Conservation (phyloP, 495 filamentous ascomycete genomes). For the Extremus antarcticus region DNA sequence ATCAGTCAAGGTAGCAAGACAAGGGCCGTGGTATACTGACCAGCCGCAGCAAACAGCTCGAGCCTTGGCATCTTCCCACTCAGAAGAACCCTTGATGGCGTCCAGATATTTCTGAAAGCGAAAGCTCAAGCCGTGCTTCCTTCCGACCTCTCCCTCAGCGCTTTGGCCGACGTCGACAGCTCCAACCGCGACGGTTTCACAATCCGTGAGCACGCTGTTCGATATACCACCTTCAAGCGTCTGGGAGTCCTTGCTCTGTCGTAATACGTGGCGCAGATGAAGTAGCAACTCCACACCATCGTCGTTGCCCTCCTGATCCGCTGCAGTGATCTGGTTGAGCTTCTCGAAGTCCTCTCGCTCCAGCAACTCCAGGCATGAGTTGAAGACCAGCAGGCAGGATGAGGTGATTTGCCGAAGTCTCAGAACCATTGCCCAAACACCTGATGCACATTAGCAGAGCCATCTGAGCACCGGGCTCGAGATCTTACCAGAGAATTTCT, state of each 20-base stretch:
- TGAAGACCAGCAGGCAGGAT: slow-evolving; percentile 41
- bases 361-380: slow-evolving; percentile 35
- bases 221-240: slow-evolving; percentile 3
- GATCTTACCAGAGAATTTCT: slow-evolving; percentile 18
- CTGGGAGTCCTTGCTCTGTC: not conserved
- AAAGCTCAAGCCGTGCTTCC: slow-evolving; percentile 13
- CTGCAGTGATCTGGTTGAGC: slow-evolving; percentile 19
- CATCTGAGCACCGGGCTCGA: no score
- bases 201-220: slow-evolving; percentile 2
- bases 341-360: slow-evolving; percentile 32
- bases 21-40: no score
- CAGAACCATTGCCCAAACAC: slow-evolving; percentile 34
- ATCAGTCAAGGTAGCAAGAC: no score
- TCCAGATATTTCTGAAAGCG: slow-evolving; percentile 23
- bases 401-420: slow-evolving; percentile 42
- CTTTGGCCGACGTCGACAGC: not conserved
- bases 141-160: not conserved
- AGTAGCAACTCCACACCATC: slow-evolving; percentile 10
- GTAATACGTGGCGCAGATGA: slow-evolving; percentile 21
- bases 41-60: slow-evolving; percentile 30
- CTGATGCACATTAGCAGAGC: no score
- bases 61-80: not conserved
- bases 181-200: not conserved
- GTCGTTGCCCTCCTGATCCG: slow-evolving; percentile 10
- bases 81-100: not conserved